Base-by-base conservation (phyloP, 2,329 filamentous ascomycete species). In the Sclerotinia nivalis region DNA sequence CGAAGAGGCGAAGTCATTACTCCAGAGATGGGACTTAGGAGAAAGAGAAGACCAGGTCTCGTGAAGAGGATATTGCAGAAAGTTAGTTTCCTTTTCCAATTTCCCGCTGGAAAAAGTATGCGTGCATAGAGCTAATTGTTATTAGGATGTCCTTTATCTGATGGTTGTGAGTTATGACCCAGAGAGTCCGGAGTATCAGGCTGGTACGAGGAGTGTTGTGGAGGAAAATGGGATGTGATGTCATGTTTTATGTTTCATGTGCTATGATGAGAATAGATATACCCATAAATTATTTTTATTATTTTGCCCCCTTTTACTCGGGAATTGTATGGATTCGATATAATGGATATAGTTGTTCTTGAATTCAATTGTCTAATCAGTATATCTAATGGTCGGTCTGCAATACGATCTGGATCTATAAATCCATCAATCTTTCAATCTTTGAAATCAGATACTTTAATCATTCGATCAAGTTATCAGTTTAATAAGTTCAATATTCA, bases 101-200 rank as follows among this genome's bases (percentile, higher is more conserved):
- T 56, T 54, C 45, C 49, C 52, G 25, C 18, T 22, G 40, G 13
- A 43, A 15, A 43, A 10, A 5, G n/a, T 34, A 9, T n/a, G 10
- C 3, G 20, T 25, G 45, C 28, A 54, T 59, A 40, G 28, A 31
- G 40, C 66, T 71, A 67, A 71, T 49, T 52, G 58, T 22, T 25
- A 43, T 34, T 69, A 84, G 80, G 80, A 84, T 76, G 82, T 85
- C 22, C 72, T 86, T 43, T 86, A 85, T 72, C 72, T 86, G 68
- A 81, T 84, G 77, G 81, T 86, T 69, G 83, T 85, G 20, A 85
- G 76, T 37, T 55, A 56, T 31, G 66, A 69, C 20, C n/a, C 15
- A 4, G 58, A 55, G 34, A 69, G 47, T 28, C 4, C 37, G 1
- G 58, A 69, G 43, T 62, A 62, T 47, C 45, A 69, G 50, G 49